Conservation (phyloP, 208 protist species). For the Acanthamoeba royreba region DNA sequence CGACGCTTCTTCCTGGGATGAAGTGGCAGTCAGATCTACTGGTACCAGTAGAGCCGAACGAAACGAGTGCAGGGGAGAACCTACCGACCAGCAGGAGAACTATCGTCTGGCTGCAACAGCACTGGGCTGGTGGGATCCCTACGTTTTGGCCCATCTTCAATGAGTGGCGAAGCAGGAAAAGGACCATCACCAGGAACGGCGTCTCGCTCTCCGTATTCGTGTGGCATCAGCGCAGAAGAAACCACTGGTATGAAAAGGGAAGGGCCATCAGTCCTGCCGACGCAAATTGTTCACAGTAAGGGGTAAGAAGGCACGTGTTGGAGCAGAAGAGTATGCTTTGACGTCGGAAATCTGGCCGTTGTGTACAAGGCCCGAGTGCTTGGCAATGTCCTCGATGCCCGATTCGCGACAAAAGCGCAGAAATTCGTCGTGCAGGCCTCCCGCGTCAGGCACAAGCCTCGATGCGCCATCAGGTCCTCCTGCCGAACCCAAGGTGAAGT, state of each 20-base stretch:
- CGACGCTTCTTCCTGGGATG: not conserved
- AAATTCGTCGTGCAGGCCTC: not conserved
- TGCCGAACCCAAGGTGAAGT: no score
- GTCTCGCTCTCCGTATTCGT: no score
- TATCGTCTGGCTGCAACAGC: not conserved
- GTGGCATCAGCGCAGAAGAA: no score
- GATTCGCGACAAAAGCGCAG: not conserved
- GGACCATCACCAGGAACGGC: not conserved
- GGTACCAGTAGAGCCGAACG: not conserved
- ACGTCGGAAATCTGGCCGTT: not conserved
- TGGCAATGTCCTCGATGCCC: conserved; percentile 25
- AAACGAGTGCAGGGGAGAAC: not conserved
- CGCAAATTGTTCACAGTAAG: not conserved
- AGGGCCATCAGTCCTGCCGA: no score
- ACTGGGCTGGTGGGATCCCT: not conserved
- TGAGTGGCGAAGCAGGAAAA: not conserved
- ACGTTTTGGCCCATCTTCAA: not conserved
- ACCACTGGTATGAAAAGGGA: not conserved
- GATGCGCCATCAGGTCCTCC: no score
- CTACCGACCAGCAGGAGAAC: not conserved
- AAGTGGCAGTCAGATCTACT: not conserved
- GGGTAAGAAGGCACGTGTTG: not conserved
- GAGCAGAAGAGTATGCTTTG: not conserved
- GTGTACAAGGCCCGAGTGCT: not conserved
- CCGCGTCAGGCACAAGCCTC: no score